Evolutionary conservation across 495 filamentous ascomycete species (phyloP).

Genomic region (Penicillium argentinense): DNA sequence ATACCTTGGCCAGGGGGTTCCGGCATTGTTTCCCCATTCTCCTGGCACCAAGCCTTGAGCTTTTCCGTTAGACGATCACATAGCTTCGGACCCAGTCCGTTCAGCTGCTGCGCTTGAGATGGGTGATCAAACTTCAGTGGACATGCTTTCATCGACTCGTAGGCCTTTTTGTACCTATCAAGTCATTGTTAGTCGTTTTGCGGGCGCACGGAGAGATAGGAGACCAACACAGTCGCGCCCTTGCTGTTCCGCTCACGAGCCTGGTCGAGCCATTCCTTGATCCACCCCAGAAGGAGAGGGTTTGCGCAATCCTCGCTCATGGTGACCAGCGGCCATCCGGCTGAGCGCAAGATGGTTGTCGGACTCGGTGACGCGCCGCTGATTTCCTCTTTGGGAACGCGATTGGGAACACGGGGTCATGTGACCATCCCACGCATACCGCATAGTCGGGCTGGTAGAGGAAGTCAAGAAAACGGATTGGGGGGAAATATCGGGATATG

Average conservation of each 20-base stretch:
- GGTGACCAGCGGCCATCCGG: slow-evolving; percentile 10
- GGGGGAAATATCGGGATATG: too few species aligned
- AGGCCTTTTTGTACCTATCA: slow-evolving; percentile 71
- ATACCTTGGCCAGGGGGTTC: slow-evolving; percentile 46
- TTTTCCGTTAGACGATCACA: slow-evolving; percentile 70
- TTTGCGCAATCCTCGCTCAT: slow-evolving; percentile 62
- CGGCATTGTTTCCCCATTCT: slow-evolving; percentile 72
- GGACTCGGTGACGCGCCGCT: slow-evolving; percentile 16
- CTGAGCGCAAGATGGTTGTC: background rate
- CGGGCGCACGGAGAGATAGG: background rate
- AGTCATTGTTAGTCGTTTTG: slow-evolving; percentile 10
- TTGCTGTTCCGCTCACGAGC: slow-evolving; percentile 72
- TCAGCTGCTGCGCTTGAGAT: slow-evolving; percentile 68
- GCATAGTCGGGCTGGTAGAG: too few species aligned
- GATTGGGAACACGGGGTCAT: slow-evolving; percentile 10
- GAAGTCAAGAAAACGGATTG: too few species aligned
- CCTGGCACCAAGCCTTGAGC: slow-evolving; percentile 62
- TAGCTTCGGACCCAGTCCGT: slow-evolving; percentile 70
- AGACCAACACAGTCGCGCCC: slow-evolving; percentile 57
- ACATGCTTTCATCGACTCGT: slow-evolving; percentile 77
- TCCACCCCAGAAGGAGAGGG: slow-evolving; percentile 71
- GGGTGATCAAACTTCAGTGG: slow-evolving; percentile 74
- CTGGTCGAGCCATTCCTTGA: slow-evolving; percentile 78
- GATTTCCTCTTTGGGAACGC: slow-evolving; percentile 25
- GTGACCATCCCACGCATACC: slow-evolving; percentile 8